Evolutionary conservation across 345 rosid genomes (phyloP).

Genomic region (Sonneratia caseolaris): DNA sequence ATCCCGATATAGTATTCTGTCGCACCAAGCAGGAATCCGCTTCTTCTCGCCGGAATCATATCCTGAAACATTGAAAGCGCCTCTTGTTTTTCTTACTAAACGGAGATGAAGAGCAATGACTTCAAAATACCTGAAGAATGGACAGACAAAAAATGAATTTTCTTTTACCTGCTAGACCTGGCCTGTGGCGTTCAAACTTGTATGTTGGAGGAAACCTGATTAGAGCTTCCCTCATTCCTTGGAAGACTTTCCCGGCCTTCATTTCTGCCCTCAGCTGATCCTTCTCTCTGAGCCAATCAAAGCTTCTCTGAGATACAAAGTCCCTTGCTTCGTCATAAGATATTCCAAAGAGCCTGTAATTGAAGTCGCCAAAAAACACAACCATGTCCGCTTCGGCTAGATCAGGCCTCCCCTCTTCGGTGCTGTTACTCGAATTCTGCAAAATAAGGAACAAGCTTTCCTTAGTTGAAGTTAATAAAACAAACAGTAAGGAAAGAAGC

Average conservation of each 20-base stretch:
- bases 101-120: neutral
- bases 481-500: neutral
- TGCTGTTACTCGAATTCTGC: slow-evolving; percentile 34
- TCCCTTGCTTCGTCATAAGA: slow-evolving; percentile 99
- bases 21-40: slow-evolving; percentile 99
- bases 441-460: slow-evolving; percentile 9
- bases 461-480: neutral
- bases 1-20: slow-evolving; percentile 88
- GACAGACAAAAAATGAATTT: neutral
- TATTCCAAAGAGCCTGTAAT: slow-evolving; percentile 92
- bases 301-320: slow-evolving; percentile 92
- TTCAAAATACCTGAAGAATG: neutral
- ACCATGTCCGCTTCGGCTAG: slow-evolving; percentile 97
- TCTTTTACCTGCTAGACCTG: slow-evolving; percentile 82
- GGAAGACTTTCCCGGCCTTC: slow-evolving; percentile 94
- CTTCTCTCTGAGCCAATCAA: slow-evolving; percentile 97
- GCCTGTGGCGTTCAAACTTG: slow-evolving; percentile 75
- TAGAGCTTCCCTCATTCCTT: slow-evolving; percentile 97
- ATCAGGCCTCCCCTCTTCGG: slow-evolving; percentile 67
- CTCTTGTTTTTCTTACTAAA: neutral
- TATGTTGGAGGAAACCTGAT: slow-evolving; percentile 96
- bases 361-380: slow-evolving; percentile 89
- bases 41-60: slow-evolving; percentile 99
- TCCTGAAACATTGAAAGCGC: slow-evolving; percentile 33
- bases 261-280: slow-evolving; percentile 97